Evolutionary conservation across 495 filamentous ascomycete species (phyloP).

Genomic region (Jackrogersella minutella): DNA sequence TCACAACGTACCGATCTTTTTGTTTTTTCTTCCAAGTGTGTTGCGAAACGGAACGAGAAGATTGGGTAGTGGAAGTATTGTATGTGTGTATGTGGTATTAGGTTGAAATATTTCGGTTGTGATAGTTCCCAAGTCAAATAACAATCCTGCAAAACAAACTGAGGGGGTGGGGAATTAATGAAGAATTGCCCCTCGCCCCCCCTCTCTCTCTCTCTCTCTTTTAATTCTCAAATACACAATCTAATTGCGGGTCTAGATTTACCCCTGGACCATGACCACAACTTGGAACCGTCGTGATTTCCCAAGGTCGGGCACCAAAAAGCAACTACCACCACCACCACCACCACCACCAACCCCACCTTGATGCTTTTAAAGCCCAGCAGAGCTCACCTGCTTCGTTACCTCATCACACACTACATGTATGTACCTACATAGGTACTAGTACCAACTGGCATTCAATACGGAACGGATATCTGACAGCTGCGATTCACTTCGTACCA

Average conservation of each 20-base stretch:
- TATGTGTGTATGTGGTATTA: constrained; percentile 37
- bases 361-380: neutral
- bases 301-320: constrained; percentile 29
- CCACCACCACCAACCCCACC: neutral
- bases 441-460: neutral
- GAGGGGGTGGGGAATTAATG: constrained; percentile 34
- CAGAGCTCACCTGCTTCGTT: neutral
- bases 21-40: constrained; percentile 14
- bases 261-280: neutral
- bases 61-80: constrained; percentile 35
- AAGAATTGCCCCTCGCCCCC: constrained; percentile 37
- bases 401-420: too few relatives aligned
- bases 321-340: neutral
- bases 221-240: neutral
- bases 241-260: constrained; percentile 1
- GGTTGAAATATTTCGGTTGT: constrained; percentile 36
- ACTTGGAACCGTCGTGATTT: neutral
- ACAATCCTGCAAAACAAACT: constrained; percentile 28
- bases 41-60: constrained; percentile 13
- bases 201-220: neutral
- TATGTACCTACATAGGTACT: too few relatives aligned
- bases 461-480: neutral
- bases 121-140: constrained; percentile 24
- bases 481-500: neutral
- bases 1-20: constrained; percentile 29